Conservation (phyloP, 2,329 filamentous ascomycete genomes). For the Teratosphaeria nubilosa region DNA sequence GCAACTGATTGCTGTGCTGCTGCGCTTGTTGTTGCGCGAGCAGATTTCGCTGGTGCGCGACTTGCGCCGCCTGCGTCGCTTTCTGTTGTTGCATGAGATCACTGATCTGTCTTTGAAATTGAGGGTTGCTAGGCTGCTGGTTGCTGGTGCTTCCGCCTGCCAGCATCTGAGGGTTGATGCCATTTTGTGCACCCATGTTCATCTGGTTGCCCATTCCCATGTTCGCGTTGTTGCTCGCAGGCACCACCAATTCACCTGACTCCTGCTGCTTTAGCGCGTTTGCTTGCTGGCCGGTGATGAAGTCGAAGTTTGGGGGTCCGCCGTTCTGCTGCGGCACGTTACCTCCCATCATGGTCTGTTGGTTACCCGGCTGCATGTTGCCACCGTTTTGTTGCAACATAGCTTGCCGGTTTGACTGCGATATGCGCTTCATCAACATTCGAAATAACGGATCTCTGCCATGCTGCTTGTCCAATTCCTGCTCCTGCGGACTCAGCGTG, state of each 20-base stretch:
- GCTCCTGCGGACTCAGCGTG: constrained; percentile 1
- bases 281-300: constrained; percentile 51
- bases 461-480: not conserved
- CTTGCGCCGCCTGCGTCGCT: constrained; percentile 21
- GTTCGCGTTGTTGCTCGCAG: constrained; percentile 47
- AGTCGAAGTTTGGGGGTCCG: constrained; percentile 32
- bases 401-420: not conserved
- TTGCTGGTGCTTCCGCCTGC: constrained; percentile 11
- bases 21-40: constrained; percentile 28
- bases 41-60: constrained; percentile 22
- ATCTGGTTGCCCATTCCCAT: constrained; percentile 13
- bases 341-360: constrained; percentile 27
- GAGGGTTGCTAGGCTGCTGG: constrained; percentile 8
- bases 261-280: constrained; percentile 52
- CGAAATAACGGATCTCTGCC: not conserved
- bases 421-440: not conserved
- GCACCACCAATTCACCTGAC: constrained; percentile 53
- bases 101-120: constrained; percentile 27
- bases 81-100: constrained; percentile 31
- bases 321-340: constrained; percentile 25
- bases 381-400: constrained; percentile 7
- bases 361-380: constrained; percentile 24
- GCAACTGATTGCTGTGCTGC: constrained; percentile 34
- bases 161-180: constrained; percentile 28
- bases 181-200: constrained; percentile 13